Evolutionary conservation across 2,329 filamentous ascomycete genomes (phyloP).

Genomic region (Didymella sp.): DNA sequence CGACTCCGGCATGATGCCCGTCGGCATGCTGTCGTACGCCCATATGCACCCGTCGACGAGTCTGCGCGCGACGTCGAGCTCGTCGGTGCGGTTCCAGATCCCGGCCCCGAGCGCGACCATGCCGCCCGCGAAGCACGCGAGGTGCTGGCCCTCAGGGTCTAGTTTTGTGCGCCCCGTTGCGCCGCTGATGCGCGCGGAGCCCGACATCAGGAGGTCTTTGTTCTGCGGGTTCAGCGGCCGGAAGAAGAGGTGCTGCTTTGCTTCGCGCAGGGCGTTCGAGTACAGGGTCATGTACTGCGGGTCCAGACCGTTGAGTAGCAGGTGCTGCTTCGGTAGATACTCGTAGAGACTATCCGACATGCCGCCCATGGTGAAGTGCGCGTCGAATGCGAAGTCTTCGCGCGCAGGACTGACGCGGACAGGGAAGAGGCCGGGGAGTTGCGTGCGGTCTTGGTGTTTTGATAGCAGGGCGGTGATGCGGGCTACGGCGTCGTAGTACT

Average conservation of each 20-base stretch:
- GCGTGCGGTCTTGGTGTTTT: slow-evolving; percentile 45
- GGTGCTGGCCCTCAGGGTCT: slow-evolving; percentile 57
- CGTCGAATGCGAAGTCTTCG: slow-evolving; percentile 38
- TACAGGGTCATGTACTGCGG: slow-evolving; percentile 78
- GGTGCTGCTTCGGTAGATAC: slow-evolving; percentile 68
- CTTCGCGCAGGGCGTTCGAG: slow-evolving; percentile 69
- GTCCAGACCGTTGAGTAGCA: slow-evolving; percentile 77
- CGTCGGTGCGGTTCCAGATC: slow-evolving; percentile 58
- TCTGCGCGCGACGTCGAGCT: slow-evolving; percentile 58
- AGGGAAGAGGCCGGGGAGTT: slow-evolving; percentile 49
- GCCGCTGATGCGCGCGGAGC: slow-evolving; percentile 58
- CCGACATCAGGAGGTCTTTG: slow-evolving; percentile 76
- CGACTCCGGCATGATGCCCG: slow-evolving; percentile 63
- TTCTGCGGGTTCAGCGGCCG: slow-evolving; percentile 73
- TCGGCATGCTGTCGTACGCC: slow-evolving; percentile 58
- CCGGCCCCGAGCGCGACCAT: slow-evolving; percentile 62
- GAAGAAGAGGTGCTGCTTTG: slow-evolving; percentile 77
- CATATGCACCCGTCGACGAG: slow-evolving; percentile 64
- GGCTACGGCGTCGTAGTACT: slow-evolving; percentile 50
- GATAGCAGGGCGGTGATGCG: slow-evolving; percentile 46
- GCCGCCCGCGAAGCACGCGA: slow-evolving; percentile 62
- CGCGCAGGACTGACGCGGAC: slow-evolving; percentile 42
- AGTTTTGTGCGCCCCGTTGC: slow-evolving; percentile 51
- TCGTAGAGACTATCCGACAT: slow-evolving; percentile 66
- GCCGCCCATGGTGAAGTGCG: slow-evolving; percentile 60